Percentiles rank a stretch among this genome's conserved stretches.
These are phyloP conservation scores for Penicillium silybi DNA, from an alignment of 495 filamentous ascomycete species.

Conservation along the genomic window DNA sequence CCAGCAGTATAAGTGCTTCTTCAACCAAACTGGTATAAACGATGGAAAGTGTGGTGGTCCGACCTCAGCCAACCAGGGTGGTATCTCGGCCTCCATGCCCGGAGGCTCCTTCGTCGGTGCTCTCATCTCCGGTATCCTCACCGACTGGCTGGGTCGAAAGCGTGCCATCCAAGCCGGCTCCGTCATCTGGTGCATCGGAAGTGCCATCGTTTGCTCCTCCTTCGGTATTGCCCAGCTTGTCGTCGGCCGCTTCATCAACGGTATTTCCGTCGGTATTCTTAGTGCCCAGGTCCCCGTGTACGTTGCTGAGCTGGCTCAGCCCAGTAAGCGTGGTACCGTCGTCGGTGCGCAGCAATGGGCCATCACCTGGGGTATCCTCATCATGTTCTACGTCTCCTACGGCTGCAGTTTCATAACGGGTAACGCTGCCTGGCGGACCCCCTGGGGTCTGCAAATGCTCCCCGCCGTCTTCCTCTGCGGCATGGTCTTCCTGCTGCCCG, in stretches of 20 bases:
- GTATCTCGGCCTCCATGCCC: constrained; percentile 66
- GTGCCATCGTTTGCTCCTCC: constrained; percentile 62
- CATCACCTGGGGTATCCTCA: constrained; percentile 74
- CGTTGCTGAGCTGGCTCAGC: constrained; percentile 67
- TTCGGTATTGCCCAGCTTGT: constrained; percentile 71
- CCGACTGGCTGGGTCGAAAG: constrained; percentile 64
- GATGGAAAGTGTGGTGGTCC: constrained; percentile 44
- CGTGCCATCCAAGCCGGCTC: constrained; percentile 57
- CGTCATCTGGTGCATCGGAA: constrained; percentile 63
- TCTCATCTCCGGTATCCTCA: constrained; percentile 58
- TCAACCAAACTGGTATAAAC: constrained; percentile 43
- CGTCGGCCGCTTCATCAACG: constrained; percentile 71
- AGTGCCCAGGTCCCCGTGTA: constrained; percentile 76
- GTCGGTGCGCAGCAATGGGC: constrained; percentile 72
- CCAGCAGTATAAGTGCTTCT: constrained; percentile 58
- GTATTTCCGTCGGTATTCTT: constrained; percentile 68
- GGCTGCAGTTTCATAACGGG: constrained; percentile 59
- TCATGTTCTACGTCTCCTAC: constrained; percentile 59
- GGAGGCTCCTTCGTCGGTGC: constrained; percentile 69
- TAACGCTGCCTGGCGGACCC: constrained; percentile 59
- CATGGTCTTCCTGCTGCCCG: constrained; percentile 61
- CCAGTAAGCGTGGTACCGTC: constrained; percentile 65
- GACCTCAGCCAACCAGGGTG: constrained; percentile 46
- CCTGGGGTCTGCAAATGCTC: constrained; percentile 73
- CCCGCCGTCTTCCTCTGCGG: constrained; percentile 59